Evolutionary conservation across 768 basidiomycete species (phyloP).

Genomic region (Calocybe gangraenosa): DNA sequence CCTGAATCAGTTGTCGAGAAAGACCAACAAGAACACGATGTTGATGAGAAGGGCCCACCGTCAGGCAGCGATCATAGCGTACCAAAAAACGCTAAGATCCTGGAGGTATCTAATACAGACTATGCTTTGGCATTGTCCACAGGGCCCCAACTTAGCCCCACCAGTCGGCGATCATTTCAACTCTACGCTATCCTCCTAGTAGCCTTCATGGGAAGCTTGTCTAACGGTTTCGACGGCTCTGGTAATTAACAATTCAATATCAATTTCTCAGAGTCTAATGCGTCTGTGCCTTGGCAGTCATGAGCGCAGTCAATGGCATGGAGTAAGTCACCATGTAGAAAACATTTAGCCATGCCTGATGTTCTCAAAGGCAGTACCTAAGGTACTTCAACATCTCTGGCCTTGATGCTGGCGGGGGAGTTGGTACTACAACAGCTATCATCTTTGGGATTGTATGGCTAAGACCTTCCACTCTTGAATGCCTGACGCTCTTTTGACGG

Average conservation of each 20-base stretch:
- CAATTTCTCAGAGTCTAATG: background rate
- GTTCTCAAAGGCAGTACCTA: conserved; percentile 30
- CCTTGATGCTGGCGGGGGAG: conserved; percentile 35
- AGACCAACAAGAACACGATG: background rate
- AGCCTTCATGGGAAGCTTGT: conserved; percentile 41
- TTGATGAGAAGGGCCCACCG: conserved; percentile 10
- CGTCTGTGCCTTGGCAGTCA: conserved; percentile 24
- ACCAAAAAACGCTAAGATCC: conserved; percentile 19
- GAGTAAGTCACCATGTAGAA: conserved; percentile 23
- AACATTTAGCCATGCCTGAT: background rate
- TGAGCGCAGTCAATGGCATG: conserved; percentile 47
- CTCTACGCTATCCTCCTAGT: conserved; percentile 38
- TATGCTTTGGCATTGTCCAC: conserved; percentile 41
- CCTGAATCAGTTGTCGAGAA: conserved; percentile 15
- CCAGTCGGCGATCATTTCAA: conserved; percentile 33
- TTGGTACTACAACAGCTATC: conserved; percentile 38
- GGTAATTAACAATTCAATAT: conserved; percentile 22
- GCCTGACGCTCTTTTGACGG: background rate
- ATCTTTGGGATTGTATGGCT: conserved; percentile 40
- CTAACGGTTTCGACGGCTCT: conserved; percentile 45
- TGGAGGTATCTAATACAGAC: conserved; percentile 33
- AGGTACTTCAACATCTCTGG: conserved; percentile 37
- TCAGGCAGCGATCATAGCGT: background rate
- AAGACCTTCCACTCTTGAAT: background rate
- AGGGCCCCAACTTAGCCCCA: conserved; percentile 36